These are phyloP conservation scores for Glycine latifolia DNA, from an alignment of 306 rosid species.

Conservation along the genomic window DNA sequence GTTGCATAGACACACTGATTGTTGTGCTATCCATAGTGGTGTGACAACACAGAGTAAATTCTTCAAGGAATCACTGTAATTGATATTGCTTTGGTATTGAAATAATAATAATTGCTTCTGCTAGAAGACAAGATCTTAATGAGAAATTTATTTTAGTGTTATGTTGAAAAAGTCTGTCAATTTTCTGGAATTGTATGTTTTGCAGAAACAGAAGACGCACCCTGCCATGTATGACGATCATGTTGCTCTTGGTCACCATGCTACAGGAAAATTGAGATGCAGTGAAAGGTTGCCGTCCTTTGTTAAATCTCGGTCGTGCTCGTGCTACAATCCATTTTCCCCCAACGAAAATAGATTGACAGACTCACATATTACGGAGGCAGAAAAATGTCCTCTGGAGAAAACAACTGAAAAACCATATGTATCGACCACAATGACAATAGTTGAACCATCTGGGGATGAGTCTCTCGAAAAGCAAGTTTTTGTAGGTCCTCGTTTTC, in stretches of 20 bases:
- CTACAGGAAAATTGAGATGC: constrained; percentile 61
- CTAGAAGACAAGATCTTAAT: constrained; percentile 9
- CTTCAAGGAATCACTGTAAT: constrained; percentile 19
- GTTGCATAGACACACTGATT: no score
- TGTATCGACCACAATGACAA: constrained; percentile 9
- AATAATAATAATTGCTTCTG: constrained; percentile 29
- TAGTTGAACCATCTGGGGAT: constrained; percentile 37
- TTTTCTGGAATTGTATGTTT: constrained; percentile 44
- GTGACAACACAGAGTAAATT: neutral
- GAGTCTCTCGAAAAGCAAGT: constrained; percentile 50
- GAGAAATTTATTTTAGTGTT: constrained; percentile 29
- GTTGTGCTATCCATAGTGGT: no score
- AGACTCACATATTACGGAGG: constrained; percentile 42
- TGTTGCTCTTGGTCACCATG: constrained; percentile 42
- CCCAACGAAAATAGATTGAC: constrained; percentile 41
- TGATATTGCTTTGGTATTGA: constrained; percentile 35
- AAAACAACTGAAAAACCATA: constrained; percentile 40
- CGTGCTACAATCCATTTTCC: constrained; percentile 62
- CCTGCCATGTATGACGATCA: constrained; percentile 86
- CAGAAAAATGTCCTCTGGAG: constrained; percentile 48
- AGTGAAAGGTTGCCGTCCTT: constrained; percentile 57
- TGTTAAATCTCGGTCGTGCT: constrained; percentile 54
- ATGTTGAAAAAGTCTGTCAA: constrained; percentile 1
- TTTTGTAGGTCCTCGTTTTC: constrained; percentile 61
- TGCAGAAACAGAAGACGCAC: constrained; percentile 90